phyloP scores from a whole-genome alignment of 805 yeast species.

The Kodamaea kakaduensis region DNA sequence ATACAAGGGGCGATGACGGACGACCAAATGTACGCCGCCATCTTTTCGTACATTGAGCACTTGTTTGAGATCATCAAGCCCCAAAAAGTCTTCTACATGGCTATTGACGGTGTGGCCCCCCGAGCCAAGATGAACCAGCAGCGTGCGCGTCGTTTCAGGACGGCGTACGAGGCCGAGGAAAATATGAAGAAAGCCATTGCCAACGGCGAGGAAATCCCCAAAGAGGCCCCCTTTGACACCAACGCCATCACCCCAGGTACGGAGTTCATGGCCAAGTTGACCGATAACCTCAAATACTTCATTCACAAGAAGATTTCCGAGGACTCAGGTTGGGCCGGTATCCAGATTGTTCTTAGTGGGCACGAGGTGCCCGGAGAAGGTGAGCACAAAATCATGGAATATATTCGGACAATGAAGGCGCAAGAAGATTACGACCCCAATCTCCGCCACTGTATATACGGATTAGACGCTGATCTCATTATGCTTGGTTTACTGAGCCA shows the following conservation, averaged over 20 bases:
- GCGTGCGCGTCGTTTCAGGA: constrained; percentile 89
- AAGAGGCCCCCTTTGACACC: constrained; percentile 83
- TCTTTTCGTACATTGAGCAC: constrained; percentile 92
- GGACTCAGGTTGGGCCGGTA: constrained; percentile 80
- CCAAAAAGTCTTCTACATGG: constrained; percentile 84
- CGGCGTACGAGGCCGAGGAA: constrained; percentile 89
- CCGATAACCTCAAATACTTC: constrained; percentile 77
- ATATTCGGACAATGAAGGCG: constrained; percentile 75
- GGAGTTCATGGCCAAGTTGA: constrained; percentile 88
- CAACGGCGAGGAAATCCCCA: constrained; percentile 71
- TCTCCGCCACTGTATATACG: constrained; percentile 89
- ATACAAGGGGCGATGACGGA: constrained; percentile 68
- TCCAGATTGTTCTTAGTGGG: constrained; percentile 77
- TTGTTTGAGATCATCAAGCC: constrained; percentile 86
- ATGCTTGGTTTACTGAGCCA: constrained; percentile 89
- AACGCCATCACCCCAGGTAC: constrained; percentile 97
- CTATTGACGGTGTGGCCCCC: constrained; percentile 98
- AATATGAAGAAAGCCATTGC: constrained; percentile 68
- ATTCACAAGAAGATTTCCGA: constrained; percentile 83
- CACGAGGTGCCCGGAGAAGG: constrained; percentile 99
- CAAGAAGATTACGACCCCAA: constrained; percentile 71
- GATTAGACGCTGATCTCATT: constrained; percentile 93
- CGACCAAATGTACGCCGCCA: constrained; percentile 88
- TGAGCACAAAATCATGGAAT: constrained; percentile 96
- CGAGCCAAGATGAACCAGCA: constrained; percentile 98